Base-by-base conservation (phyloP, 1,139 yeast species). In the Pichia sp. region DNA sequence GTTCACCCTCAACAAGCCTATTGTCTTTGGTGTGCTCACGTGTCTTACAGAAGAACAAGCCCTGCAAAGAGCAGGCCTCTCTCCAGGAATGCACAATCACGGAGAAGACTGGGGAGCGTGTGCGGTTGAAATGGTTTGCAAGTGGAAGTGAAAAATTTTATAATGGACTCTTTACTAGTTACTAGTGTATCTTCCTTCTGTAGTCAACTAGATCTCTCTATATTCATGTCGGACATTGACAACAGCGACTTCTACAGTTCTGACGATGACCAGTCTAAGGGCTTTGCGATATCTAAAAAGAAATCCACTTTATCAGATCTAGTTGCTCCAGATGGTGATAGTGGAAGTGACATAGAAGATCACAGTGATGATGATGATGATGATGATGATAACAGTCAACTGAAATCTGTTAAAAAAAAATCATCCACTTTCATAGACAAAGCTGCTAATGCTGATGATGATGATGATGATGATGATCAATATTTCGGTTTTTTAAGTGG, bases 21-120 rank as follows among this genome's bases (percentile, higher is more conserved):
- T 93, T 45, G 87, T 93, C 58, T 93, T 90, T 66, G 99, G 99
- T 55, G 82, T 93, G 30, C 79, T 93, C 66, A 93, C 98, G 36
- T 91, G 97, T 70, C 72, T 91, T 63, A 90, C 96, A 30, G 96
- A 90, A 61, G 93, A 85, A 64, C 99, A 93, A 72, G 99, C 99
- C 22, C 79, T 84, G 62, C 84, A 84, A 36, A 83, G 99, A 70
- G 96, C 98, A 13, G 99, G 98, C n/a, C 72, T 93, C 58, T 79
- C 84, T 56, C 73, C 73, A 33, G 88, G 84, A 47, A 79, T 81
- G 83, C 99, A 93, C 71, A 93, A 93, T 73, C 99, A 93, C 67
- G 99, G 99, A 58, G 89, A 81, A 65, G 98, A 93, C 70, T 93
- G 98, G 98, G 99, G 96, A 62, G 93, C 95, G 45, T 97, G 97